Evolutionary conservation across 2,329 filamentous ascomycete genomes (phyloP), one percentile per base, ranked within the genome.

Genomic region (Falciphora oryzae): DNA sequence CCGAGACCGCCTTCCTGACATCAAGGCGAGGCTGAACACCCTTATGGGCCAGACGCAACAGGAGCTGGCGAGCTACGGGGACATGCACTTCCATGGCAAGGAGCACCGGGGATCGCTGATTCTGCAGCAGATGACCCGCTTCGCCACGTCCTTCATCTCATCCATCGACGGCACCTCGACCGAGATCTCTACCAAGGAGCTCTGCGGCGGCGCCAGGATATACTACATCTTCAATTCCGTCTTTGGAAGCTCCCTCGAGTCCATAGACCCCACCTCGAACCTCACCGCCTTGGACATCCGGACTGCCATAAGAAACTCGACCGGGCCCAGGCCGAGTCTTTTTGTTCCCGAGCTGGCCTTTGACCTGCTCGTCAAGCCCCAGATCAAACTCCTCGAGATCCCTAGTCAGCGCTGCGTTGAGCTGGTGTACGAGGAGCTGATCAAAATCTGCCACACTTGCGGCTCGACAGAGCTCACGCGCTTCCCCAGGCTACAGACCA

Each of bases 161-260:
- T 98, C 95, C 16, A 99, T 99, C 68, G 95, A 99, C 74, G 95
- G 95, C 81, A 99, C 95, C 10, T 98, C 94, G 6, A 97, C 93
- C 18, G 94, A 99, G 74, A 99, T 99, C 67, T 98, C 95, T 25
- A 99, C 95, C 53, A 98, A 99, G 78, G 95, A 98, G 78, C 86
- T 98, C 14, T 97, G 93, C 72, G 93, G 93, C 73, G 93, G 93
- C 74, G 93, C 93, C 60, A 87, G 94, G 66, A 97, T 98, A 73
- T 98, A 98, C 80, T 97, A 98, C 79, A 97, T 98, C 70, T 98
- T 97, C 84, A 98, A 98, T 79, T 97, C 93, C 6, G 94, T 98
- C 58, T 99, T 98, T 76, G 95, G 95, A 66, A 97, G 94, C 77
- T 96, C 94, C 27, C 82, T 99, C 62, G 95, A 99, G 75, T 91